These are phyloP conservation scores for Moelleriella libera DNA, from an alignment of 2,329 filamentous ascomycete genomes.

Conservation along the genomic window DNA sequence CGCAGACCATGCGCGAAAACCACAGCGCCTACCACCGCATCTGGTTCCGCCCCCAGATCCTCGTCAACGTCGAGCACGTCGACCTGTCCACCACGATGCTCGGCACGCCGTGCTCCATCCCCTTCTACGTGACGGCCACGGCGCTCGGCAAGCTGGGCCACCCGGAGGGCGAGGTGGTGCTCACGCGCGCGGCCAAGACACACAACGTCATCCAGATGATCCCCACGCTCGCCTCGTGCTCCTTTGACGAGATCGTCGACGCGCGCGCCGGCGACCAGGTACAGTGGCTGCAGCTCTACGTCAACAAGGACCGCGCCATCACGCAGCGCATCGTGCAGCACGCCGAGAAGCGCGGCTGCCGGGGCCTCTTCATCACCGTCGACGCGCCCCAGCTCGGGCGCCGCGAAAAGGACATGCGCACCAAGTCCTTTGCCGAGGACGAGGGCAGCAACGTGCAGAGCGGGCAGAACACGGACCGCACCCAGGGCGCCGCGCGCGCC, in stretches of 20 bases:
- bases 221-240: constrained; percentile 88
- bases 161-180: constrained; percentile 81
- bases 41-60: constrained; percentile 82
- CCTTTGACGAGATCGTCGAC: constrained; percentile 93
- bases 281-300: constrained; percentile 94
- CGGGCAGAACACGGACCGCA: constrained; percentile 64
- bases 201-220: constrained; percentile 98
- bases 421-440: constrained; percentile 60
- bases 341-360: constrained; percentile 83
- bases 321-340: constrained; percentile 84
- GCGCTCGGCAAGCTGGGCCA: constrained; percentile 91
- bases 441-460: constrained; percentile 70
- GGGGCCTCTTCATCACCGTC: constrained; percentile 94
- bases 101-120: constrained; percentile 67
- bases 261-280: constrained; percentile 65
- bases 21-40: constrained; percentile 93
- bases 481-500: constrained; percentile 83
- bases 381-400: constrained; percentile 92
- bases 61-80: constrained; percentile 79
- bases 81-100: constrained; percentile 90
- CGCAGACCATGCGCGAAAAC: constrained; percentile 83
- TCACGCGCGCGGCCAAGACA: constrained; percentile 70
- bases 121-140: constrained; percentile 94
- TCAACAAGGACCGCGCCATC: constrained; percentile 89
- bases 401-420: constrained; percentile 94